Base-by-base conservation (phyloP, 768 basidiomycete species). In the Lyophyllum decastes region DNA sequence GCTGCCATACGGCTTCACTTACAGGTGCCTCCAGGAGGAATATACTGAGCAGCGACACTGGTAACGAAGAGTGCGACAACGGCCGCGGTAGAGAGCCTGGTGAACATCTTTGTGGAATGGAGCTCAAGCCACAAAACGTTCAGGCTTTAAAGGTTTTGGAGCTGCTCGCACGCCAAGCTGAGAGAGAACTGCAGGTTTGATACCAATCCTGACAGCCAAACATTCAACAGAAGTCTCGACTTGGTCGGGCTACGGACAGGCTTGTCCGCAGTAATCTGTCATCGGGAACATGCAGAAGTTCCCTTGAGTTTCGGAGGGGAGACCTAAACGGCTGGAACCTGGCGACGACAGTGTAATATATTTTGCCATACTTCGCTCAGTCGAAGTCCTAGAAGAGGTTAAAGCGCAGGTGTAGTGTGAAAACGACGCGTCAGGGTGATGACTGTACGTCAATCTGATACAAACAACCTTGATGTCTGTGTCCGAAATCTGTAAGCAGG, bases 1-100 rank as follows among this genome's bases (percentile, higher is more conserved):
- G 10, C 30, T 30, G 5, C 30, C 30, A 30, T 4, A 30, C 30
- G 30, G 30, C 12, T 11, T 22, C 21, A 53, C 59, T 17, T 12
- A 60, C 54, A 60, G 22, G 55, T 43, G 14, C 46, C 51, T 14
- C 59, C 59, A 16, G 54, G 54, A 21, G 17, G 26, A 27, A 58
- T 51, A 14, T 12, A 12, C 9, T 45, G 26, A 1, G 47, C 41
- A 4, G 30, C 27, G 4, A 19, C 16, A 17, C 27, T 44, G 24
- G 17, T 11, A 2, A 25, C 19, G n/a, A 54, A 46, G 53, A 54
- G 53, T 3, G 53, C 33, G n/a, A 54, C 16, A 33, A 41, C 22
- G 30, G 45, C 5, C 43, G 30, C 11, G 34, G 44, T 41, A 14
- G 46, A 54, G 30, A 46, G 14, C 44, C 22, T 46, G 44, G 14